phyloP scores from a whole-genome alignment of 495 filamentous ascomycete genomes.

The Neurospora pannonica region DNA sequence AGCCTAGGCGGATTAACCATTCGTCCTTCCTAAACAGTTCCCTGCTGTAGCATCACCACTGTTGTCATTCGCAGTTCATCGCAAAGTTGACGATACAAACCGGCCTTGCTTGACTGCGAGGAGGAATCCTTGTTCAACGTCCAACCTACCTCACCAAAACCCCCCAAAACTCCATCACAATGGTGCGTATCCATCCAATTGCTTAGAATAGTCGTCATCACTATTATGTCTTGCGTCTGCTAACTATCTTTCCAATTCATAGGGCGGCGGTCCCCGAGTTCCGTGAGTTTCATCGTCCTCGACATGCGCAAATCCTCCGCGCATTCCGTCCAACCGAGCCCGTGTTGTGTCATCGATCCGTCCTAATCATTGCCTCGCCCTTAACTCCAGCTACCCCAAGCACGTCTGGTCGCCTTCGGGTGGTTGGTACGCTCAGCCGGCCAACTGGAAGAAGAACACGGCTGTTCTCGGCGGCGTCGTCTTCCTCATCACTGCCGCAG shows the following conservation, averaged over 20 bases:
- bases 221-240: background rate
- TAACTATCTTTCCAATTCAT: background rate
- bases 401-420: constrained; percentile 98
- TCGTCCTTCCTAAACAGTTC: background rate
- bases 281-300: constrained; percentile 53
- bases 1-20: background rate
- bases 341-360: background rate
- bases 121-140: background rate
- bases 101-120: background rate
- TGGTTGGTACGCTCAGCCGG: constrained; percentile 91
- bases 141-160: constrained; percentile 6
- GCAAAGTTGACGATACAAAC: background rate
- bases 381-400: constrained; percentile 72
- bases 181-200: constrained; percentile 17
- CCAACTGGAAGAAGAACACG: constrained; percentile 93
- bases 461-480: constrained; percentile 68
- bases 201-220: background rate
- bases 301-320: constrained; percentile 6
- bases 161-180: constrained; percentile 14
- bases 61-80: background rate
- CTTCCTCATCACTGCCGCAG: constrained; percentile 60
- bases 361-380: constrained; percentile 4
- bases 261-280: constrained; percentile 77
- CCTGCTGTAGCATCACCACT: background rate
- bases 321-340: background rate